Conservation (phyloP, 352 stramenopile genomes). For the Globisporangium abappressorium region DNA sequence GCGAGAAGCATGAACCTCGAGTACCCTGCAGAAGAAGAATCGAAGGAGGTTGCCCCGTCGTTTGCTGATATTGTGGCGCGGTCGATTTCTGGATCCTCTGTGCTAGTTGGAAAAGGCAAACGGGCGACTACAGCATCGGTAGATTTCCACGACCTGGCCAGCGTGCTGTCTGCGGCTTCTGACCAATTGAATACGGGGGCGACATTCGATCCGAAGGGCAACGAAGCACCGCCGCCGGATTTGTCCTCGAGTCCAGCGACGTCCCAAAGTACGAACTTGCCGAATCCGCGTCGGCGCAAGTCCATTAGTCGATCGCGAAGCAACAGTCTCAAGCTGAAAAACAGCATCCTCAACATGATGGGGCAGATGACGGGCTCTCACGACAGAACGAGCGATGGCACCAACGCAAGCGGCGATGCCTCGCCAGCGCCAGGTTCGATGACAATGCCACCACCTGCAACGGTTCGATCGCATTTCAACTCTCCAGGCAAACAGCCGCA, state of each 20-base stretch:
- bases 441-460: background rate
- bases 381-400: conserved; percentile 22
- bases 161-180: conserved; percentile 24
- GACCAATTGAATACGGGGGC: conserved; percentile 2
- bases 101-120: conserved; percentile 9
- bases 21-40: conserved; percentile 37
- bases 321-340: conserved; percentile 57
- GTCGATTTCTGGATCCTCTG: conserved; percentile 8
- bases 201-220: background rate
- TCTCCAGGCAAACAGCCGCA: conserved; percentile 14
- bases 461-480: conserved; percentile 3
- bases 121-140: conserved; percentile 23
- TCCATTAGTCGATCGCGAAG: conserved; percentile 59
- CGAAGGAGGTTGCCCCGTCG: conserved; percentile 13
- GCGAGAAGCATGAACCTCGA: conserved; percentile 74
- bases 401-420: background rate
- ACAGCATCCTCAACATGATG: conserved; percentile 65
- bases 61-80: conserved; percentile 8
- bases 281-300: conserved; percentile 45
- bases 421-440: conserved; percentile 1
- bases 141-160: conserved; percentile 52
- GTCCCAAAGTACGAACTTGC: conserved; percentile 26
- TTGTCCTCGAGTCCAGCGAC: conserved; percentile 9
- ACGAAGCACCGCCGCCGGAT: background rate
- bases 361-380: conserved; percentile 45